Percentiles rank a stretch among this genome's conserved stretches.
Evolutionary conservation across 176 grass and related monocot species (phyloP).

Genomic region (Phoenix roebelenii): DNA sequence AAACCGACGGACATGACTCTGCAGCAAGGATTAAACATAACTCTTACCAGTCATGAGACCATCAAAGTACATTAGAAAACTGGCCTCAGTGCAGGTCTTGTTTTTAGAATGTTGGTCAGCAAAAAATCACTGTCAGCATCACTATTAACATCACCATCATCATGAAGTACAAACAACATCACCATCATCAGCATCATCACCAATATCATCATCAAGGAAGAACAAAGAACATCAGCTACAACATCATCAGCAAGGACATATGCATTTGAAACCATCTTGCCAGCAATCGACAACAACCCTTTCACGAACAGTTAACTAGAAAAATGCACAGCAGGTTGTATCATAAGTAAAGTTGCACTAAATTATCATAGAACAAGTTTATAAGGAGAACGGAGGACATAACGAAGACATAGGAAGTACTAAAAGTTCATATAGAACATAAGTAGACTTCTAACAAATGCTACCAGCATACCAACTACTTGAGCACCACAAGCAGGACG

Average conservation of each 20-base stretch:
- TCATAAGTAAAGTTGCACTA: neutral
- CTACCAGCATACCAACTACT: too few relatives aligned
- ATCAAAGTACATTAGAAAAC: too few relatives aligned
- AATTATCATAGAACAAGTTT: conserved; percentile 1
- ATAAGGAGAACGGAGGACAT: neutral
- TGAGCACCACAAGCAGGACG: too few relatives aligned
- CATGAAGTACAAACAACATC: conserved; percentile 36
- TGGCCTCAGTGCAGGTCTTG: too few relatives aligned
- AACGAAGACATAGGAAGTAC: neutral
- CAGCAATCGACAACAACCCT: conserved; percentile 11
- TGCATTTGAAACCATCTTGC: conserved; percentile 10
- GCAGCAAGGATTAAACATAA: too few relatives aligned
- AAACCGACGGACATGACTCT: too few relatives aligned
- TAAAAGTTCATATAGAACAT: neutral
- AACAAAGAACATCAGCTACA: conserved; percentile 49
- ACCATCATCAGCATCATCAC: conserved; percentile 53
- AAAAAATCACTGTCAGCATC: conserved; percentile 19
- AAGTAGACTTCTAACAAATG: too few relatives aligned
- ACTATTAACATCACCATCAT: conserved; percentile 28
- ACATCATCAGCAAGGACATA: conserved; percentile 24
- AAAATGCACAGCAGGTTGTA: conserved; percentile 18
- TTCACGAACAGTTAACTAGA: conserved; percentile 22
- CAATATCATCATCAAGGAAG: conserved; percentile 33
- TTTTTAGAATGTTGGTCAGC: too few relatives aligned
- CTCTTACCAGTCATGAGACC: too few relatives aligned